A percentile compares a stretch with the other conserved stretches of the same genome.
These are phyloP conservation scores for Acacia pycnantha DNA, from an alignment of 331 rosid species.

Conservation along the genomic window DNA sequence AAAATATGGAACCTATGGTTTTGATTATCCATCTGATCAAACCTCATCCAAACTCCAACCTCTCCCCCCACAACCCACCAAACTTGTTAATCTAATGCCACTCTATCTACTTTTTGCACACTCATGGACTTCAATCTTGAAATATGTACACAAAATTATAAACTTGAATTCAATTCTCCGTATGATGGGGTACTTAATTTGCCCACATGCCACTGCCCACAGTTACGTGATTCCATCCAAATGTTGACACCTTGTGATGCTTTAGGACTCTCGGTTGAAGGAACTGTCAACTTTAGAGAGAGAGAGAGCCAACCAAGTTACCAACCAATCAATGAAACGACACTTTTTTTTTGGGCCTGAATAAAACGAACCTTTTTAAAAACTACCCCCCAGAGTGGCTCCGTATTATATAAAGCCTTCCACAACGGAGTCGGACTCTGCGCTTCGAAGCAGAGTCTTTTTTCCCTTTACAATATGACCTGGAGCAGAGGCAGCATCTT, in stretches of 20 bases:
- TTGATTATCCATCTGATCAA: conserved; percentile 34
- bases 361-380: conserved; percentile 35
- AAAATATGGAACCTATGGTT: conserved; percentile 44
- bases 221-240: conserved; percentile 28
- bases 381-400: background rate
- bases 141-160: background rate
- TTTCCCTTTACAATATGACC: conserved; percentile 41
- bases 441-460: conserved; percentile 19
- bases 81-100: conserved; percentile 36
- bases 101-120: conserved; percentile 18
- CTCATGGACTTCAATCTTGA: background rate
- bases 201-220: background rate
- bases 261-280: conserved; percentile 31
- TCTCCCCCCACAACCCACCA: conserved; percentile 35
- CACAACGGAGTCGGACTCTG: conserved; percentile 21
- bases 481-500: conserved; percentile 78
- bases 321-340: conserved; percentile 52
- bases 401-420: conserved; percentile 41
- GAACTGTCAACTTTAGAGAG: conserved; percentile 42
- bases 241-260: conserved; percentile 43
- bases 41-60: conserved; percentile 34
- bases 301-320: conserved; percentile 46
- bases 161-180: background rate
- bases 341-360: background rate
- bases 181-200: background rate